Percentiles rank a stretch among this genome's conserved stretches.
Evolutionary conservation across 2,329 filamentous ascomycete genomes (phyloP).

Genomic region (Diaporthe humulicola): DNA sequence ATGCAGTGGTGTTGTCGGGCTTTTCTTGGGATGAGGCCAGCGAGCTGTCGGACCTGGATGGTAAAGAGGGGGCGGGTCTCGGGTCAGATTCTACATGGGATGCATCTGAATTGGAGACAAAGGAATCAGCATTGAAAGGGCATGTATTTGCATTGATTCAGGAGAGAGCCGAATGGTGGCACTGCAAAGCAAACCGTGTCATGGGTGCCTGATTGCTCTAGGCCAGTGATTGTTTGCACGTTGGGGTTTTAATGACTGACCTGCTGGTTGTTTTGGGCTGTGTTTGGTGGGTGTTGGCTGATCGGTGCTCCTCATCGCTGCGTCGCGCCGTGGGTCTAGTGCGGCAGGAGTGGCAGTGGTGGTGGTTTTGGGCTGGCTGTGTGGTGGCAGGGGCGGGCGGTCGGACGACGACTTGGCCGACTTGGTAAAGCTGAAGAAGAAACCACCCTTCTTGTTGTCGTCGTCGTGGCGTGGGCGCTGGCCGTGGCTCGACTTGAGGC

Average conservation of each 20-base stretch:
- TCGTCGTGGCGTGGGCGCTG: conserved; percentile 56
- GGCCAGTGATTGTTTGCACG: neutral
- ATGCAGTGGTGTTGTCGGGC: conserved; percentile 52
- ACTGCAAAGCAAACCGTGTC: conserved; percentile 11
- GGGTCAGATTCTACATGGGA: conserved; percentile 52
- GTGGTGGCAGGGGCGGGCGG: conserved; percentile 44
- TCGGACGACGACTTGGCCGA: conserved; percentile 57
- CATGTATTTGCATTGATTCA: conserved; percentile 30
- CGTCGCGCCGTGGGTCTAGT: conserved; percentile 31
- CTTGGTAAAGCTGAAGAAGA: conserved; percentile 66
- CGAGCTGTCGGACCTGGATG: conserved; percentile 66
- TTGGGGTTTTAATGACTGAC: conserved; percentile 42
- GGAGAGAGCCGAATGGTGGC: conserved; percentile 23
- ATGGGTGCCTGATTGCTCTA: conserved; percentile 13
- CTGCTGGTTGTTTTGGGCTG: conserved; percentile 47
- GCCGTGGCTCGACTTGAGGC: conserved; percentile 47
- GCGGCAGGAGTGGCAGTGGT: conserved; percentile 16
- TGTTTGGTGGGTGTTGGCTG: conserved; percentile 47
- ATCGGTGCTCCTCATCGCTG: conserved; percentile 44
- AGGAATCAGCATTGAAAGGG: conserved; percentile 37
- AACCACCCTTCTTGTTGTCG: conserved; percentile 61
- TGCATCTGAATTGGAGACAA: conserved; percentile 45
- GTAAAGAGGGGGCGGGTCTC: conserved; percentile 56
- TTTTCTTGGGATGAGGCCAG: conserved; percentile 61
- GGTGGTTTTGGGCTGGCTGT: conserved; percentile 45